These are phyloP conservation scores for Malus domestica DNA, from an alignment of 306 rosid species.

Conservation along the genomic window DNA sequence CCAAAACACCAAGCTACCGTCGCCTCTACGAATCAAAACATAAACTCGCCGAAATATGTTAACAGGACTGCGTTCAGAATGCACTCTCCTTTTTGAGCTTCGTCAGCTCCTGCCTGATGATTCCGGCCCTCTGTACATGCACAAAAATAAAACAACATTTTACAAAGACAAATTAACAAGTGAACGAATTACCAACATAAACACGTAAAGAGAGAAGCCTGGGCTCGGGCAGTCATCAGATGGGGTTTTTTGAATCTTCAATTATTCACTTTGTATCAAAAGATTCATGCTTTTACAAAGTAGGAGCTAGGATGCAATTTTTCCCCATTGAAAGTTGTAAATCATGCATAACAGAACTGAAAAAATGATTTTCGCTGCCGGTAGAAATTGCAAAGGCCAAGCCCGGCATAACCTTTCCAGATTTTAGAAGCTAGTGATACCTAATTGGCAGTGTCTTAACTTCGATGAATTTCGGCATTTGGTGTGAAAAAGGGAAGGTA, in stretches of 20 bases:
- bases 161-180: neutral
- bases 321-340: neutral
- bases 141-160: neutral
- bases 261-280: neutral
- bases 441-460: neutral
- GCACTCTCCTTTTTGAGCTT: constrained; percentile 28
- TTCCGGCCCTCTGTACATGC: constrained; percentile 28
- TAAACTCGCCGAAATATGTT: neutral
- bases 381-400: neutral
- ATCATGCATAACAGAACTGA: neutral
- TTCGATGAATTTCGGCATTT: neutral
- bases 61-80: neutral
- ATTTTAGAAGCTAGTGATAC: neutral
- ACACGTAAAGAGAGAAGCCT: neutral
- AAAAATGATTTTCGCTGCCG: neutral
- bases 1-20: neutral
- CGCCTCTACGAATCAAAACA: neutral
- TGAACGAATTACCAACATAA: neutral
- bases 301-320: neutral
- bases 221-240: neutral
- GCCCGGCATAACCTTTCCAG: neutral
- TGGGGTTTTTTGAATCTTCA: neutral
- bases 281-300: no score
- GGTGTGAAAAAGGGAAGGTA: neutral
- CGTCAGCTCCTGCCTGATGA: constrained; percentile 36